Evolutionary conservation across 495 filamentous ascomycete species (phyloP), one percentile per base, ranked within the genome.

Genomic region (Corynascus novoguineensis): DNA sequence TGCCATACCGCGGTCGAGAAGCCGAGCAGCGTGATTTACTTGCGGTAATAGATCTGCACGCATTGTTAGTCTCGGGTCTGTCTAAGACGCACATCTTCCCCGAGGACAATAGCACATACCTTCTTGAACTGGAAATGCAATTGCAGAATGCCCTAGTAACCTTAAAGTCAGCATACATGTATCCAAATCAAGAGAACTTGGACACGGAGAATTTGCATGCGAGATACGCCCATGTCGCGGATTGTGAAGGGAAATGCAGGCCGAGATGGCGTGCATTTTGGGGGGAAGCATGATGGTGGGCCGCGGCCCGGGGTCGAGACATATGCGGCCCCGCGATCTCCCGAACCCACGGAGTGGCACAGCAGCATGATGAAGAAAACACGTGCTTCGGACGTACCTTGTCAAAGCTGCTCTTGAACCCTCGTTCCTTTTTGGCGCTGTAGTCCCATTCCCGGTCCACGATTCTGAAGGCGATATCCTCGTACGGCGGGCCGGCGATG

Each of bases 401-500:
- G 69, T 99, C 93, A 71, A 97, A 99, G 60, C 87, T 93, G 68
- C 91, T 96, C 71, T 84, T 91, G 68, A 97, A 99, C 0, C 93
- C 93, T 37, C 95, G 82, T 60, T 99, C 93, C 59, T 87, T 81
- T 73, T 97, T 97, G 0, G 93, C 91, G 72, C 88, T 92, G 68
- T 95, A 97, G 71, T 99, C 93, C 93, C 93, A 99, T 74, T 99
- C 95, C 60, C 93, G 91, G 68, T 99, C 93, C 44, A 99, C 95
- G 64, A 99, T 97, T 32, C 93, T 83, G 61, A 99, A 99, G 9
- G 92, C 95, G 58, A 99, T 83, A 68, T 99, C 93, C 64, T 97
- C 91, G 65, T 99, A 99, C 8, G 93, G 93, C 1, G 92, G 88
- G 5, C 93, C 95, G 35, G 92, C 91, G 68, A 95, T 87, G 69